These are phyloP conservation scores for Raffaelea arxii DNA, from an alignment of 2,329 filamentous ascomycete species.

Conservation along the genomic window DNA sequence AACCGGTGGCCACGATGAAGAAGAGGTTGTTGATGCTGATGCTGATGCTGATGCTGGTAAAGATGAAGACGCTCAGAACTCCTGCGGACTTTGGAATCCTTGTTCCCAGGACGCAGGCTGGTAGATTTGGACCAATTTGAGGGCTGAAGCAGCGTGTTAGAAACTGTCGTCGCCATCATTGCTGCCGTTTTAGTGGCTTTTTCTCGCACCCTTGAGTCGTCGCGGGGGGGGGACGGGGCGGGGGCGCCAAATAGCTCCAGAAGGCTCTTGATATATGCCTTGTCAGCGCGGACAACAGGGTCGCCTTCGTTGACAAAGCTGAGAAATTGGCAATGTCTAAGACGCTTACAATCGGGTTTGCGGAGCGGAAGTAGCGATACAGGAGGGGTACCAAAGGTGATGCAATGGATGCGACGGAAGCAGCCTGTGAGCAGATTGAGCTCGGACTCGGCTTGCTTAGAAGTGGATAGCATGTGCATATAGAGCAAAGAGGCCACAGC, in stretches of 20 bases:
- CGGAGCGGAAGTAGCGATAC: conserved; percentile 60
- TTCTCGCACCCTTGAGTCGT: too few relatives aligned
- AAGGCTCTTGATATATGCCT: conserved; percentile 62
- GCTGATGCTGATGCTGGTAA: too few relatives aligned
- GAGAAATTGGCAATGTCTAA: conserved; percentile 63
- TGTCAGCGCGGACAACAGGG: conserved; percentile 68
- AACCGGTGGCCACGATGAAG: conserved; percentile 3
- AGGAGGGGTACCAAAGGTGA: conserved; percentile 79
- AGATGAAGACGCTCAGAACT: too few relatives aligned
- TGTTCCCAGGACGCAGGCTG: too few relatives aligned
- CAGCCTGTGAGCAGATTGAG: conserved; percentile 57
- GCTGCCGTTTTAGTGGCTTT: too few relatives aligned
- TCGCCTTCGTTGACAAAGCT: conserved; percentile 82
- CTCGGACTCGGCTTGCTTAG: conserved; percentile 48
- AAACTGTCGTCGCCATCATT: too few relatives aligned
- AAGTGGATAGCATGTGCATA: conserved; percentile 64
- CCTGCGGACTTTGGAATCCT: too few relatives aligned
- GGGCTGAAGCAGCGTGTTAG: too few relatives aligned
- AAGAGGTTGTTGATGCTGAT: too few relatives aligned
- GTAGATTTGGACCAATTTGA: too few relatives aligned
- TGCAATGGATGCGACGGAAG: conserved; percentile 74
- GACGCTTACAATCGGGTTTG: conserved; percentile 39
- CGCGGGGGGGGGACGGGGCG: conserved; percentile 34
- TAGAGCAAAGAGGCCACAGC: conserved; percentile 75
- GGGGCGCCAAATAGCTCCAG: conserved; percentile 61